Percentiles rank a stretch among this genome's conserved stretches.
Conservation (phyloP, 225 moss, liverwort and hornwort genomes). For the Pseudoscleropodium purum region DNA sequence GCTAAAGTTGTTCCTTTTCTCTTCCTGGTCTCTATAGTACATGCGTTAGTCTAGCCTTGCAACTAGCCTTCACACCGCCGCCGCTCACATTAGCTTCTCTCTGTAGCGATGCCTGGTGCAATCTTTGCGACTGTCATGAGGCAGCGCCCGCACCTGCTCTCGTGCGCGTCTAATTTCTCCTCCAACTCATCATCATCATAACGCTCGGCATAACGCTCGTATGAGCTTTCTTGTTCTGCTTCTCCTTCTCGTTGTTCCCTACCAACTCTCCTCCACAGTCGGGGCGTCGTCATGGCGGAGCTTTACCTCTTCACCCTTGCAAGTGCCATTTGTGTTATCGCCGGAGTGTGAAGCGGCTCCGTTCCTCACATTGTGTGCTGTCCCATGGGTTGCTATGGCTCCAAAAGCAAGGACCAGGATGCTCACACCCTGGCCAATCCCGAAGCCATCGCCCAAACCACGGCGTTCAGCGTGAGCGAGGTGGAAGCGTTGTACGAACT, state of each 20-base stretch:
- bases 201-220: constrained; percentile 10
- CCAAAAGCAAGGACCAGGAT: constrained; percentile 29
- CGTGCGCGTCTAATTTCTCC: neutral
- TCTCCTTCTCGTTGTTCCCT: neutral
- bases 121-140: constrained; percentile 36
- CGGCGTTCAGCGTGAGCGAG: constrained; percentile 86
- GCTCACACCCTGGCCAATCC: constrained; percentile 11
- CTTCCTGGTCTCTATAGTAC: neutral
- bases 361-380: constrained; percentile 1
- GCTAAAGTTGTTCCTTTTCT: neutral
- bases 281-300: constrained; percentile 10
- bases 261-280: neutral
- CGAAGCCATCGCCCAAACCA: constrained; percentile 18
- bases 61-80: neutral
- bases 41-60: neutral
- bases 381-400: constrained; percentile 57
- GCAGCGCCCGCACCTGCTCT: constrained; percentile 24
- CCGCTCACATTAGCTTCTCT: neutral
- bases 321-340: neutral
- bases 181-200: neutral
- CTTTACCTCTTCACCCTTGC: neutral
- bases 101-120: constrained; percentile 12
- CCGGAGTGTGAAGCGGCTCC: neutral
- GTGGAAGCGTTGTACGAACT: constrained; percentile 97
- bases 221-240: neutral